phyloP scores from a whole-genome alignment of 495 filamentous ascomycete genomes.

The Aspergillus cavernicola region DNA sequence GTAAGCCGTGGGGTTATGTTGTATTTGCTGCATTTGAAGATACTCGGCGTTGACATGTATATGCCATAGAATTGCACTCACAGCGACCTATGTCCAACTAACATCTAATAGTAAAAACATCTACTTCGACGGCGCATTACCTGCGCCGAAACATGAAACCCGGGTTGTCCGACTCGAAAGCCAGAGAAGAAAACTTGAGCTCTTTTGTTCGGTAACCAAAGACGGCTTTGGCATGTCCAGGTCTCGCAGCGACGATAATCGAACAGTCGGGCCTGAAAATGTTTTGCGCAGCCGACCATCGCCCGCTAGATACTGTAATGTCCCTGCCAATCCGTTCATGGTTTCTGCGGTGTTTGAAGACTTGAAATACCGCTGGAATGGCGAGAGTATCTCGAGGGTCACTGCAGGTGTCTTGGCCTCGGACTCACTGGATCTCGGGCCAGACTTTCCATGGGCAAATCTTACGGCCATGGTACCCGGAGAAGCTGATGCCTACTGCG shows the following conservation, averaged over 20 bases:
- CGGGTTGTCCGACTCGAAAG: conserved; percentile 50
- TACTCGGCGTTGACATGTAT: conserved; percentile 57
- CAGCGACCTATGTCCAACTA: background rate
- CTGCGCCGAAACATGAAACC: conserved; percentile 50
- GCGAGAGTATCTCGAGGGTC: conserved; percentile 18
- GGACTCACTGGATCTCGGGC: background rate
- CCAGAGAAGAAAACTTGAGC: conserved; percentile 37
- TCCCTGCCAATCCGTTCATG: conserved; percentile 61
- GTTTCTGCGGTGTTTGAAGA: conserved; percentile 66
- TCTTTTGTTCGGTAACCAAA: conserved; percentile 23
- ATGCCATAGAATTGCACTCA: background rate
- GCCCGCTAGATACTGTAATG: conserved; percentile 23
- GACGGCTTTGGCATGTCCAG: conserved; percentile 1
- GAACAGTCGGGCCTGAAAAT: conserved; percentile 14
- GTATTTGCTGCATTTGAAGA: conserved; percentile 56
- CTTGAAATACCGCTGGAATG: conserved; percentile 39
- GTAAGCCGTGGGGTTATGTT: conserved; percentile 54
- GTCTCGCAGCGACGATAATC: background rate
- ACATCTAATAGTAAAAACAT: conserved; percentile 45
- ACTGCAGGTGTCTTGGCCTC: conserved; percentile 7
- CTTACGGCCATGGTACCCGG: conserved; percentile 58
- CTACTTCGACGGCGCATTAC: conserved; percentile 77
- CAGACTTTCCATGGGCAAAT: conserved; percentile 42
- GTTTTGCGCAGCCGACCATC: conserved; percentile 26
- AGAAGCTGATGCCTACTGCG: conserved; percentile 71